These are phyloP conservation scores for Phialophora macrospora DNA, from an alignment of 2,329 filamentous ascomycete species.

Conservation along the genomic window DNA sequence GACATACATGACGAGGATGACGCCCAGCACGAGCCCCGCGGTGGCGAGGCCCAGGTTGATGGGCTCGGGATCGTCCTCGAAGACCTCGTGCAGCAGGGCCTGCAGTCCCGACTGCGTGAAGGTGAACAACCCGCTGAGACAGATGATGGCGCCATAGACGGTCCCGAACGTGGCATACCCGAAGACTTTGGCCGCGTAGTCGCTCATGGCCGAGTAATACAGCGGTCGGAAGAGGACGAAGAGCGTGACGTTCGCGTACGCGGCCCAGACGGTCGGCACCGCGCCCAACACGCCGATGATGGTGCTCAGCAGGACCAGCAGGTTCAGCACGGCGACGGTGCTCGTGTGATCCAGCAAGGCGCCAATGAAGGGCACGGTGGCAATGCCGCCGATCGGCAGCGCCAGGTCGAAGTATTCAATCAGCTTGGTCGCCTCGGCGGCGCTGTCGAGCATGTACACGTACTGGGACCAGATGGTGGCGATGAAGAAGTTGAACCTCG, in stretches of 20 bases:
- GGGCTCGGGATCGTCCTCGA: constrained; percentile 73
- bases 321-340: constrained; percentile 70
- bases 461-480: constrained; percentile 83
- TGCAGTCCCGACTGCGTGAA: constrained; percentile 82
- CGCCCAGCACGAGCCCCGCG: constrained; percentile 68
- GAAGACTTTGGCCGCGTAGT: constrained; percentile 90
- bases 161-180: constrained; percentile 90
- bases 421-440: constrained; percentile 66
- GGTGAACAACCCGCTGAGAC: constrained; percentile 79
- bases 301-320: constrained; percentile 74
- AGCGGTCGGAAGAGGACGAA: constrained; percentile 87
- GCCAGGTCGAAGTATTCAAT: constrained; percentile 86
- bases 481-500: constrained; percentile 86
- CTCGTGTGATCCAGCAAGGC: constrained; percentile 75
- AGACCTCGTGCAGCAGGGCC: constrained; percentile 73
- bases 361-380: constrained; percentile 85
- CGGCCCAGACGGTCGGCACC: constrained; percentile 70
- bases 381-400: constrained; percentile 77
- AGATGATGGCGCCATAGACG: constrained; percentile 89
- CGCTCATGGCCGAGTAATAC: constrained; percentile 88
- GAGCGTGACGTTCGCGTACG: constrained; percentile 76
- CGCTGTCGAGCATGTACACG: constrained; percentile 70
- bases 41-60: constrained; percentile 73
- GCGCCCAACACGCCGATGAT: constrained; percentile 77
- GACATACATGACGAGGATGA: constrained; percentile 70